Evolutionary conservation across 2,329 filamentous ascomycete species (phyloP), one percentile per base, ranked within the genome.

Genomic region (Hymenoscyphus occultus): DNA sequence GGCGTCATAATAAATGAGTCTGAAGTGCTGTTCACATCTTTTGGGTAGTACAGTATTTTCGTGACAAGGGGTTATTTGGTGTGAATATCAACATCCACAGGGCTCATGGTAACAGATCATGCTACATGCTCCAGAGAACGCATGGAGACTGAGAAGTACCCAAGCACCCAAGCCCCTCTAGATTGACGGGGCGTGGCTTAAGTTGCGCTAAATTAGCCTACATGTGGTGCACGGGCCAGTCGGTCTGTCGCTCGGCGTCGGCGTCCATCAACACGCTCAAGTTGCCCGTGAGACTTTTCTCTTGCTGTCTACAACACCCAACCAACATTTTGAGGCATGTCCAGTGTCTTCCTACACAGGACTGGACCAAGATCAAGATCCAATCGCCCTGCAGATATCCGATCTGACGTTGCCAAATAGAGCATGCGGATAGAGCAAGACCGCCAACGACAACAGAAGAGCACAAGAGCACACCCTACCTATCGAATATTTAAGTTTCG

Each of bases 261-360:
- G 22, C 22, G 3, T 28, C 22, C 22, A 19, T 51, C 45, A 22
- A 22, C 45, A 6, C 5, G 10, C 10, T 22, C 19, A 22, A 35
- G 3, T 51, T 22, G 45, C 19, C 22, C n/a, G n/a, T 19, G 19
- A 6, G 10, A 16, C n/a, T 22, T 22, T 19, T 14, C n/a, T 48
- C 45, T 22, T 45, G 13, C 7, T 48, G 6, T 48, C 45, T 16
- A 12, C 39, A 61, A 51, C 59, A 61, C 28, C 16, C 7, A 14
- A 39, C 45, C 45, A 12, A 22, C 45, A 51, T 51, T n/a, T 51
- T 13, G 42, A 16, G 45, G 9, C n/a, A 51, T 19, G n/a, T 22
- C 45, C n/a, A 22, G 45, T 51, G 45, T 51, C n/a, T n/a, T n/a
- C n/a, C 45, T 51, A 51, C 45, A 51, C 45, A 51, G 28, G 56